Base-by-base conservation (phyloP, 75 land plant species). In the Cunninghamia lanceolata region DNA sequence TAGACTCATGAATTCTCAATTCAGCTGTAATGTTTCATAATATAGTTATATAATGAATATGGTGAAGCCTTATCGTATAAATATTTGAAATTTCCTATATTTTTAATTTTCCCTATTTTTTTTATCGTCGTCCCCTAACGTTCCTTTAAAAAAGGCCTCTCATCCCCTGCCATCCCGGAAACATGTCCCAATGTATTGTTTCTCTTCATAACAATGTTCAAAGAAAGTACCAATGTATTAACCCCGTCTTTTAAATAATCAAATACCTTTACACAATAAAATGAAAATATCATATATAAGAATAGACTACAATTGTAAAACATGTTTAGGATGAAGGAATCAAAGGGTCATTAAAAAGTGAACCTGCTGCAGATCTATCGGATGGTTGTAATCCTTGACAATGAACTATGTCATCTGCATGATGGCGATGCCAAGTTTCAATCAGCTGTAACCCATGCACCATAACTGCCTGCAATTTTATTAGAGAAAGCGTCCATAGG, bases 401-500 rank as follows among this genome's bases (percentile, higher is more conserved):
- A 80, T 90, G 87, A 15, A 86, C 74, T 63, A 85, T 87, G 40
- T 71, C 82, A 70, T 91, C 93, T 59, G 89, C 63, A 68, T 87
- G 87, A 87, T 94, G 92, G 45, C 93, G 92, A 16, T 91, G 89
- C 93, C 93, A 94, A 52, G 96, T 92, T 63, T 98, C 99, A 93
- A 94, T 82, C 83, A 95, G 89, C 88, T 98, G 99, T 93, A 98
- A 92, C 25, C 98, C 99, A 87, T 98, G 95, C 63, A 96, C 94
- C 88, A 98, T 83, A 77, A 96, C 90, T 46, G 96, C 99, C 96
- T 98, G 88, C 83, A 45, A 80, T 35, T 87, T 52, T 86, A 86
- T 19, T 40, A 28, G 30, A 30, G 32, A 85, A 59, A 40, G 9
- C 32, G 46, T 28, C 28, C 10, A 87, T 36, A n/a, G 21, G 10